These are phyloP conservation scores for Linnemannia schmuckeri DNA, from an alignment of 192 early-diverging fungal species.

Conservation along the genomic window DNA sequence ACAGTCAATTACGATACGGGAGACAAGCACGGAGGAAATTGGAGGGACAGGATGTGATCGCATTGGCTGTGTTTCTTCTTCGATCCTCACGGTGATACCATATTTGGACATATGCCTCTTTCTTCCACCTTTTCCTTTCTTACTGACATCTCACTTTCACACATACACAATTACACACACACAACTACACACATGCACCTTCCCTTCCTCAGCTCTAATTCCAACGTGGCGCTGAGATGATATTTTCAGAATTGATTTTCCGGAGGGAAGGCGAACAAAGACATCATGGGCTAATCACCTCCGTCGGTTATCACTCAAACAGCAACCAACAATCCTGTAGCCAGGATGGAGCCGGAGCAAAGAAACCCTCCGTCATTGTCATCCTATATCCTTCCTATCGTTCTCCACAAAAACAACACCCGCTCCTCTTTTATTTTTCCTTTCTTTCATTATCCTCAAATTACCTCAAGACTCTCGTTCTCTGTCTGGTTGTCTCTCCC, in stretches of 20 bases:
- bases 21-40: background rate
- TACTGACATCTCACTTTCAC: too few relatives aligned
- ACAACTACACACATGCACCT: background rate
- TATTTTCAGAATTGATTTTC: background rate
- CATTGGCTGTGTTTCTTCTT: slow-evolving; percentile 5
- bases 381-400: background rate
- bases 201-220: background rate
- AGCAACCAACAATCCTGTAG: background rate
- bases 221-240: background rate
- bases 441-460: background rate
- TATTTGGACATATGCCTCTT: background rate
- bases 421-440: background rate
- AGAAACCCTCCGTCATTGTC: background rate
- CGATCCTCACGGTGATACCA: background rate
- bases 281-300: background rate
- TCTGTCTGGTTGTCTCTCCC: background rate
- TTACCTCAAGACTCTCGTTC: background rate
- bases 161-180: too few relatives aligned
- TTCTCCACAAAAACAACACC: background rate
- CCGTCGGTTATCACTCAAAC: slow-evolving; percentile 4
- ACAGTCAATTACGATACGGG: background rate
- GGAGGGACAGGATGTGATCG: background rate
- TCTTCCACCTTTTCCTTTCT: too few relatives aligned
- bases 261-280: background rate
- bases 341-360: background rate